These are phyloP conservation scores for Talaromyces amestolkiae DNA, from an alignment of 2,329 filamentous ascomycete species.

Conservation along the genomic window DNA sequence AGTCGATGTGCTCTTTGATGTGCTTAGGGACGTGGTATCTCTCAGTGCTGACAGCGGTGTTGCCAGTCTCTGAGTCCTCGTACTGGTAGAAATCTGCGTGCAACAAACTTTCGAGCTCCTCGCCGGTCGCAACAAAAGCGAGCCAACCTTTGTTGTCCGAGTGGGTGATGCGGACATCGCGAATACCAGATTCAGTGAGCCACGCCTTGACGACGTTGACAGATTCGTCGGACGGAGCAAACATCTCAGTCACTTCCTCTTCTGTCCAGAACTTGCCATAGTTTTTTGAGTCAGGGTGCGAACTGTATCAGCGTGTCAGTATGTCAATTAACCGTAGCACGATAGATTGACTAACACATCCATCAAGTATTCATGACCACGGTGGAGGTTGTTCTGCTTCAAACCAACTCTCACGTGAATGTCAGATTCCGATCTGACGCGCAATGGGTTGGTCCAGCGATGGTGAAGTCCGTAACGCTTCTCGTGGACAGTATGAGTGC, in stretches of 20 bases:
- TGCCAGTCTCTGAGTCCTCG: slow-evolving; percentile 36
- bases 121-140: slow-evolving; percentile 54
- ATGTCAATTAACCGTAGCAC: not conserved
- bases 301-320: slow-evolving; percentile 7
- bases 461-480: slow-evolving; percentile 9
- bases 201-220: slow-evolving; percentile 54
- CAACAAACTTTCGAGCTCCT: slow-evolving; percentile 54
- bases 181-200: slow-evolving; percentile 55
- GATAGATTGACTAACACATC: slow-evolving; percentile 15
- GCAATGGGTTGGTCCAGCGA: slow-evolving; percentile 14
- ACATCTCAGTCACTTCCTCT: slow-evolving; percentile 44
- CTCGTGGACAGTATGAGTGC: slow-evolving; percentile 16
- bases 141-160: slow-evolving; percentile 56
- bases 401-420: slow-evolving; percentile 17
- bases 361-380: slow-evolving; percentile 16
- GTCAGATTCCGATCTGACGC: slow-evolving; percentile 11
- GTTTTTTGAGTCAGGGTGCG: slow-evolving; percentile 41
- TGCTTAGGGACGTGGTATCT: slow-evolving; percentile 52
- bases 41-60: slow-evolving; percentile 35
- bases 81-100: slow-evolving; percentile 55
- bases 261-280: slow-evolving; percentile 46
- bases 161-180: slow-evolving; percentile 47
- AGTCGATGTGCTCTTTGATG: slow-evolving; percentile 53
- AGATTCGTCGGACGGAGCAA: slow-evolving; percentile 44
- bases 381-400: slow-evolving; percentile 18